Evolutionary conservation across 371 early-diverging fungal species (phyloP).

Genomic region (Mucor irregularis): DNA sequence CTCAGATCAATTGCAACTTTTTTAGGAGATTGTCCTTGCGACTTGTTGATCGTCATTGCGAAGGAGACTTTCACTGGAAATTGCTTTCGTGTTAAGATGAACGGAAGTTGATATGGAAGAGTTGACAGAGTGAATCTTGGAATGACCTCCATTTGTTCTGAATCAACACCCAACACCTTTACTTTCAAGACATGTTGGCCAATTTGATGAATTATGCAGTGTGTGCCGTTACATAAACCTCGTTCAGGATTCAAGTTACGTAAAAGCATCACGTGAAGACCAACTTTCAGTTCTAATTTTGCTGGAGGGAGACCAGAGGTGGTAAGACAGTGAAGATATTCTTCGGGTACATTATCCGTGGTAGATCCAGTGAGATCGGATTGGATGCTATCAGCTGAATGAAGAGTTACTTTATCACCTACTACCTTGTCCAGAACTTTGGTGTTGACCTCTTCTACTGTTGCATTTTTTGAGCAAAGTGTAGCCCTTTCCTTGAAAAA

Average conservation of each 20-base stretch:
- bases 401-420: not conserved
- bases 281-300: slow-evolving; percentile 5
- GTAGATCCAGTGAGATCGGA: not conserved
- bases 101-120: not conserved
- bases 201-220: not conserved
- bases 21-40: slow-evolving; percentile 2
- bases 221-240: slow-evolving; percentile 34
- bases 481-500: not conserved
- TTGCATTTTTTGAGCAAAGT: not conserved
- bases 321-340: not conserved
- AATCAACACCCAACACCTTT: not conserved
- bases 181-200: not conserved
- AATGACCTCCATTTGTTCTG: not conserved
- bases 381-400: not conserved
- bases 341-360: not conserved
- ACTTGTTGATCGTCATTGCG: slow-evolving; percentile 13
- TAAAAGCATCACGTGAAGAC: not conserved
- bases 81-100: slow-evolving; percentile 9
- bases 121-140: slow-evolving; percentile 4
- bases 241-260: slow-evolving; percentile 1
- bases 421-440: not conserved
- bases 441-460: not conserved
- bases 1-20: not conserved
- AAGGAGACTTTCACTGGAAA: slow-evolving; percentile 3
- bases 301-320: slow-evolving; percentile 1